A percentile compares a stretch with the other conserved stretches of the same genome.
Evolutionary conservation across 2,329 filamentous ascomycete genomes (phyloP).

Genomic region (Xylariaceae sp.): DNA sequence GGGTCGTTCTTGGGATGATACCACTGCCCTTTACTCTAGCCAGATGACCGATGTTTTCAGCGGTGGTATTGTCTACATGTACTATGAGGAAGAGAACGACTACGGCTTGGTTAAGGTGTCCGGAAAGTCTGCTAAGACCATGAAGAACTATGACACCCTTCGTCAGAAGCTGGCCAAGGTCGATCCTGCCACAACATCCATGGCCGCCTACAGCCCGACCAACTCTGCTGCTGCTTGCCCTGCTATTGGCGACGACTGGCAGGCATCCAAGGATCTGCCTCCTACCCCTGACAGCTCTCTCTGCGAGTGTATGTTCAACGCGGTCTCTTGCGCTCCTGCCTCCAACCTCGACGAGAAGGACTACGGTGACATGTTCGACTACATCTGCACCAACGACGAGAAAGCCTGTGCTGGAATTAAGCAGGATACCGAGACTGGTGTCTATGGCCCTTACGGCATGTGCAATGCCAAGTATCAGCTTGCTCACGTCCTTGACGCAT

Average conservation of each 20-base stretch:
- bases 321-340: conserved; percentile 59
- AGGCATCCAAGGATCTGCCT: conserved; percentile 59
- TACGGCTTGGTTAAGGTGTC: conserved; percentile 62
- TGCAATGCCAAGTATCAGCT: conserved; percentile 59
- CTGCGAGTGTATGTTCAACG: conserved; percentile 68
- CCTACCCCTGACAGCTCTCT: conserved; percentile 66
- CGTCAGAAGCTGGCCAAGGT: conserved; percentile 58
- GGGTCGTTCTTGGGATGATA: conserved; percentile 68
- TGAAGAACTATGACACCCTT: conserved; percentile 62
- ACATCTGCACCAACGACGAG: conserved; percentile 39
- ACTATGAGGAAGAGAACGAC: conserved; percentile 70
- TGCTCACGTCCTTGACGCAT: conserved; percentile 56
- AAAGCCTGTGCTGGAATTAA: conserved; percentile 54
- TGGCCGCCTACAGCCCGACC: conserved; percentile 56
- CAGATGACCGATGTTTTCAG: conserved; percentile 72
- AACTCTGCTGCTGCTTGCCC: conserved; percentile 66
- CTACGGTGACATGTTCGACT: conserved; percentile 44
- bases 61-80: conserved; percentile 82
- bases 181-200: conserved; percentile 55
- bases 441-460: conserved; percentile 62
- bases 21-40: conserved; percentile 60
- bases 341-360: conserved; percentile 48
- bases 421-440: conserved; percentile 49
- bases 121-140: conserved; percentile 48
- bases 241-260: conserved; percentile 53